Conservation (phyloP, 2,329 filamentous ascomycete genomes). For the Ceratocystis ficicola region DNA sequence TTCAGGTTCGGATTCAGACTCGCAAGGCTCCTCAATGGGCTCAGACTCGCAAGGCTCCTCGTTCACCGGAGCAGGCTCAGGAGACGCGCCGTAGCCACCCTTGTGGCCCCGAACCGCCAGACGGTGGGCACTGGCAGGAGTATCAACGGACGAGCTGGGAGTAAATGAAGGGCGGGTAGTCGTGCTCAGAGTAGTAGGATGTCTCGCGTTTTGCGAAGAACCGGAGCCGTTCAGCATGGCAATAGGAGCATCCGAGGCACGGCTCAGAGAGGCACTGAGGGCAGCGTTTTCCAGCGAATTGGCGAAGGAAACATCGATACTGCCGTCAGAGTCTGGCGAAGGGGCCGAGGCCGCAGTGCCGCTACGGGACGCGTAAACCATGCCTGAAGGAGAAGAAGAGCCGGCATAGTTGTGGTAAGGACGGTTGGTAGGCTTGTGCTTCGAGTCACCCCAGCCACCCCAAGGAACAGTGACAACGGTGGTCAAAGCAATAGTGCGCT, state of each 20-base stretch:
- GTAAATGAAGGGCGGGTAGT: conserved; percentile 14
- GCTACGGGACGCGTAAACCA: neutral
- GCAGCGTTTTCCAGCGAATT: conserved; percentile 20
- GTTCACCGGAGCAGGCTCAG: conserved; percentile 22
- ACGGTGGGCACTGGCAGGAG: conserved; percentile 22
- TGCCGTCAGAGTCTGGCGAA: neutral
- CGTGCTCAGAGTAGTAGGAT: conserved; percentile 13
- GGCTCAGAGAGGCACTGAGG: conserved; percentile 21
- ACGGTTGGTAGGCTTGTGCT: conserved; percentile 12
- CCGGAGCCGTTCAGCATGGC: conserved; percentile 7
- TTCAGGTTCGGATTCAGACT: conserved; percentile 16
- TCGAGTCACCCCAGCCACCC: conserved; percentile 1
- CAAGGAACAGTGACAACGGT: conserved; percentile 20
- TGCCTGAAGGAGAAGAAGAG: conserved; percentile 1
- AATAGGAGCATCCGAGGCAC: conserved; percentile 21
- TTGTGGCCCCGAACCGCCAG: conserved; percentile 23
- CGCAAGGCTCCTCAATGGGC: conserved; percentile 18
- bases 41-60: conserved; percentile 21
- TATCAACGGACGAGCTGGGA: conserved; percentile 20
- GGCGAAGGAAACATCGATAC: conserved; percentile 11
- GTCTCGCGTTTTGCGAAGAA: neutral
- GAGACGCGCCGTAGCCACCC: conserved; percentile 23
- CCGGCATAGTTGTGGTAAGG: neutral
- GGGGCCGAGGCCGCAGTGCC: neutral
- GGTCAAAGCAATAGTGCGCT: conserved; percentile 20